Base-by-base conservation (phyloP, 192 early-diverging fungal genomes). In the Podila epicladia region DNA sequence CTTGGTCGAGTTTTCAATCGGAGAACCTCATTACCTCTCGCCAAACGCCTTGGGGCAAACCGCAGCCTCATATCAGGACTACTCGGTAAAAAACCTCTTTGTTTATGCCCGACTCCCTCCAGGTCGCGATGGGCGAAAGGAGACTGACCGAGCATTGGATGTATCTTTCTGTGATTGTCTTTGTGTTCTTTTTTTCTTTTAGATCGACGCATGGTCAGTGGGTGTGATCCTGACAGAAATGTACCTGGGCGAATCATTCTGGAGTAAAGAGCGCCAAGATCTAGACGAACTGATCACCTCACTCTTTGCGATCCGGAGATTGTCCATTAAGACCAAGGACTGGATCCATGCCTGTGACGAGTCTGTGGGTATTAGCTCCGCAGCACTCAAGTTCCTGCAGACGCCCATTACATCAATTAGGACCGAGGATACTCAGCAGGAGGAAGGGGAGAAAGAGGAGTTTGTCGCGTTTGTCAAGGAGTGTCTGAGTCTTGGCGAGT, bases 1-100 rank as follows among this genome's bases (percentile, higher is more conserved):
- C 24, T 61, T 90, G 65, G 86, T 92, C 2, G 87, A 91, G 61
- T 92, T 92, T 69, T 89, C 89, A 2, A 84, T 92, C 59, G 89
- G 89, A 9, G 79, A 85, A 38, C 86, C 84, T 6, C 67, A 74
- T 28, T 89, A 86, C 64, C 71, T 85, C 57, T 65, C 88, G 45
- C 83, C 85, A 41, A 70, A 57, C 20, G 62, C 69, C 15, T 63
- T 76, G 1, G 74, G 65, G 17, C 71, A 69, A 29, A 24, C 58
- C 15, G 29, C 28, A 28, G 50, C 65, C 45, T 71, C 38, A 35
- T 65, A 60, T 35, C 67, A 70, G 24, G 48, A 50, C 35, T 74
- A 76, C 55, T 71, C 71, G 37, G 71, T 80, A 63, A 24, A 31
- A 12, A 38, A 11, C 22, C n/a, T 8, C 19, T 33, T 35, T 15